Evolutionary conservation across 257 asterid species (phyloP), one percentile per base, ranked within the genome.

Genomic region (Phtheirospermum japonicum): DNA sequence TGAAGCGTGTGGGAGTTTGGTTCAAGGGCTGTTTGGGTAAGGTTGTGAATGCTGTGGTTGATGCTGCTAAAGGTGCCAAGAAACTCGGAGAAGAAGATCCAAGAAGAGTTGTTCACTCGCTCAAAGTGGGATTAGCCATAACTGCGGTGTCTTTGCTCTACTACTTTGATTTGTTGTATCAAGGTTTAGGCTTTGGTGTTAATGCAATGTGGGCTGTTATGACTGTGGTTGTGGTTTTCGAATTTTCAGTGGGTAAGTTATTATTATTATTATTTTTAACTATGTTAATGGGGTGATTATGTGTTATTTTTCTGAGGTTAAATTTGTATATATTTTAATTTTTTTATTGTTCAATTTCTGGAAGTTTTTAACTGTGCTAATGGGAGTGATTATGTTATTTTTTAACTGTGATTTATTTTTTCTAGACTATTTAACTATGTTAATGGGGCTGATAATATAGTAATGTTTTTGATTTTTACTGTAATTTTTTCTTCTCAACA

Each of bases 131-230:
- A 14, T 61, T 68, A 45, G 77, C 83, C 17, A 68, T 78, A 14
- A 61, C 76, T 1, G 36, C 61, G 6, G 64, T 78, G 4, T 75
- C 83, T 6, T 37, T 78, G 23, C 46, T 78, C 18, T 78, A 75
- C 55, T 78, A 78, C 62, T 78, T 78, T 32, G 80, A 75, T 33
- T 75, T 66, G 65, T 58, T 65, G 30, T 78, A 75, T 36, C 71
- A 69, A n/a, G 81, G 80, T 0, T 72, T 71, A n/a, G 81, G 80
- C 0, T 72, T 71, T 26, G 83, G 80, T 0, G 80, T 78, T 11
- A 52, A 68, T 42, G 78, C 83, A 65, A 78, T 78, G 80, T 78
- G 78, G 83, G 80, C 80, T 34, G 80, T 78, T 58, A 78, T 78
- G 83, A 78, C 80, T 55, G 83, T 78, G 11, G 74, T 78, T n/a